A percentile compares a stretch with the other conserved stretches of the same genome.
Conservation (phyloP, 148 eudicot species). For the Fallopia convolvulus region DNA sequence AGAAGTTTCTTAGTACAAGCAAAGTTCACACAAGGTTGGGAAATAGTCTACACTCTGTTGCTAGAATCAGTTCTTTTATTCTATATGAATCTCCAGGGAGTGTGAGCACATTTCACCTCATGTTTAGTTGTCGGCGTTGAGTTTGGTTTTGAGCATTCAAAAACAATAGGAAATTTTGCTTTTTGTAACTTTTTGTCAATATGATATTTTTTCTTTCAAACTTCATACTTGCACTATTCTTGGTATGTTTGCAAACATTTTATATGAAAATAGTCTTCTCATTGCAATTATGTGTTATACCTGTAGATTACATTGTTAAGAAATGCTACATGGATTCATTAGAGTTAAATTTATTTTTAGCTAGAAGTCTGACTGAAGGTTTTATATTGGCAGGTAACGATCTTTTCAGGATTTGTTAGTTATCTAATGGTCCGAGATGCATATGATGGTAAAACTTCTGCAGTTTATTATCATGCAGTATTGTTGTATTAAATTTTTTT, state of each 20-base stretch:
- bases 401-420: slow-evolving; percentile 96
- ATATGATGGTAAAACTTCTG: slow-evolving; percentile 60
- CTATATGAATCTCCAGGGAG: background rate
- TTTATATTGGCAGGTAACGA: slow-evolving; percentile 57
- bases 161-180: background rate
- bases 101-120: background rate
- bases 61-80: background rate
- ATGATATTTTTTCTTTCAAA: background rate
- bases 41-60: background rate
- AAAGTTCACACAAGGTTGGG: background rate
- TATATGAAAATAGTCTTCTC: background rate
- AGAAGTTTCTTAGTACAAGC: background rate
- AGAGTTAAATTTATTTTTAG: background rate
- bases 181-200: background rate
- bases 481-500: background rate
- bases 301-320: background rate
- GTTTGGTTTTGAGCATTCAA: background rate
- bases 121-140: no score
- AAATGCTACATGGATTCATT: background rate
- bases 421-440: slow-evolving; percentile 99
- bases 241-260: background rate
- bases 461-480: background rate
- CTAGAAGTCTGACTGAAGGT: background rate
- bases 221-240: background rate
- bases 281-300: background rate